Evolutionary conservation across 768 basidiomycete genomes (phyloP).

Genomic region (Pleurotus giganteus): DNA sequence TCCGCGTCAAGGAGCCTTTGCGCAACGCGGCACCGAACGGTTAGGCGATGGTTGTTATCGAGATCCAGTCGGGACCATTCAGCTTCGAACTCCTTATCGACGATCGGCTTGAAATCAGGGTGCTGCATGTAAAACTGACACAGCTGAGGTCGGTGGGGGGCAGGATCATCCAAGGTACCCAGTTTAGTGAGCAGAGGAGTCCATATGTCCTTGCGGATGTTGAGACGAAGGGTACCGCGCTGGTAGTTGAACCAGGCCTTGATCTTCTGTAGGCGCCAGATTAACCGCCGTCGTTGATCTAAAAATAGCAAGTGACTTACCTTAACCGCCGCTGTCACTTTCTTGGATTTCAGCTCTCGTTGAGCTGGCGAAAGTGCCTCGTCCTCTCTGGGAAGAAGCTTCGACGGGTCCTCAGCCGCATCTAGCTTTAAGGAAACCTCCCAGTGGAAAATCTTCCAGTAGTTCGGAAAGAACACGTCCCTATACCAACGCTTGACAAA

Average conservation of each 20-base stretch:
- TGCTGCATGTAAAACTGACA: background rate
- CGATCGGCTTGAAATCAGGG: background rate
- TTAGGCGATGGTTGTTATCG: background rate
- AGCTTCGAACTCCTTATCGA: background rate
- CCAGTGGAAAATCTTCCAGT: background rate
- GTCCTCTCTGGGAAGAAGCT: background rate
- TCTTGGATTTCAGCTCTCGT: background rate
- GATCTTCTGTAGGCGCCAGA: background rate
- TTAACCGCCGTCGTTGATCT: background rate
- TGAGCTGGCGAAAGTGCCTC: background rate
- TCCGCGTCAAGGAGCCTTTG: background rate
- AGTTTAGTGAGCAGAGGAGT: background rate
- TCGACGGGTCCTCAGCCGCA: background rate
- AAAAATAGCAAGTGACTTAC: background rate
- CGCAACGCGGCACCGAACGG: background rate
- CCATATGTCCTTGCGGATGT: background rate
- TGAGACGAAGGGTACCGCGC: background rate
- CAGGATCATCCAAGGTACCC: background rate
- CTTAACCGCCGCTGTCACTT: background rate
- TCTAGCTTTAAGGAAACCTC: background rate
- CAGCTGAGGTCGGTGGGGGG: background rate
- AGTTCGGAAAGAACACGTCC: background rate
- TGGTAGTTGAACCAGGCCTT: conserved; percentile 2
- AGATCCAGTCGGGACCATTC: background rate
- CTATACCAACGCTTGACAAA: background rate